Conservation (phyloP, 345 rosid species). For the Dimocarpus longan region DNA sequence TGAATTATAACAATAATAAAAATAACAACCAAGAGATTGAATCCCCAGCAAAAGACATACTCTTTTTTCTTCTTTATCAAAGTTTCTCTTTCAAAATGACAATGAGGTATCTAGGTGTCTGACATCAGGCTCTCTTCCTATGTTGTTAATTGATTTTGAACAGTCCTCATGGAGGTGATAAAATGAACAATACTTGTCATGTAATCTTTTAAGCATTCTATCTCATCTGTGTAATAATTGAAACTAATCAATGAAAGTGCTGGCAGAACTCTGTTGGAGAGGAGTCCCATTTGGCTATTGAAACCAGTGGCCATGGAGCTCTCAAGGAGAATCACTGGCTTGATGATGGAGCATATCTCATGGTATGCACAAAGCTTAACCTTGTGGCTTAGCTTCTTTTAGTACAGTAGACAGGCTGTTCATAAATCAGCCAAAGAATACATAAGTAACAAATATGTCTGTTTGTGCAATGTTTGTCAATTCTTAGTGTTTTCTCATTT, state of each 20-base stretch:
- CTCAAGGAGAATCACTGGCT: constrained; percentile 97
- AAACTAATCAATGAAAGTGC: constrained; percentile 24
- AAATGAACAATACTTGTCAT: not conserved
- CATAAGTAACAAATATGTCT: not conserved
- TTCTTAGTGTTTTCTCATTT: too few species aligned
- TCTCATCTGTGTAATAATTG: not conserved
- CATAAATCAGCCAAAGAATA: constrained; percentile 8
- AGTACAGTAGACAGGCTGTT: not conserved
- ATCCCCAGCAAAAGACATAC: not conserved
- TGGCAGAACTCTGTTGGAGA: constrained; percentile 79
- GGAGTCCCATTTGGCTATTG: constrained; percentile 95
- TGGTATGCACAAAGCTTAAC: constrained; percentile 52
- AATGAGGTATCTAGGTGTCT: not conserved
- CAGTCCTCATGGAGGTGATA: not conserved
- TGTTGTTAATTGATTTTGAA: not conserved
- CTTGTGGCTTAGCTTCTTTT: not conserved
- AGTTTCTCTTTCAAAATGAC: not conserved
- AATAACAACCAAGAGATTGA: not conserved
- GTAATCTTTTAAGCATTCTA: not conserved
- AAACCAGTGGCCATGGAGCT: constrained; percentile 99
- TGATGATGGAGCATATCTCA: constrained; percentile 99
- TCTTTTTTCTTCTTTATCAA: not conserved
- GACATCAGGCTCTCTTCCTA: not conserved
- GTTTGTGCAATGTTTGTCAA: not conserved
- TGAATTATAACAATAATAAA: too few species aligned